These are phyloP conservation scores for Blepharisma stoltei DNA, from an alignment of 73 alveolate genomes.

Conservation along the genomic window DNA sequence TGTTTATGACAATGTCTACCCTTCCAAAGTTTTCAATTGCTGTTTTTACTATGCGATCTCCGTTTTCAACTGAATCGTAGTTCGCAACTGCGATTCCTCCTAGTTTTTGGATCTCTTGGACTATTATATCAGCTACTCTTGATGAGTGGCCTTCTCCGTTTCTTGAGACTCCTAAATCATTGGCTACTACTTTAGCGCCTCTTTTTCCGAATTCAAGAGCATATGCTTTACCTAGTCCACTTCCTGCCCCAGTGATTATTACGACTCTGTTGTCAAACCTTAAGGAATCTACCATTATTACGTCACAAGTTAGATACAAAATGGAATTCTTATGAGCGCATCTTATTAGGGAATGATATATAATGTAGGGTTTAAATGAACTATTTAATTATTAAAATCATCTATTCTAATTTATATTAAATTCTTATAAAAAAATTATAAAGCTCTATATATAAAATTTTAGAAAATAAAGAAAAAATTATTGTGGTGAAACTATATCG, in stretches of 20 bases:
- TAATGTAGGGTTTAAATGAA: too few species aligned
- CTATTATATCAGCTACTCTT: conserved; percentile 74
- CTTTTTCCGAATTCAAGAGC: conserved; percentile 76
- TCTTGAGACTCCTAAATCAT: conserved; percentile 78
- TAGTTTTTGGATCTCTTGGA: conserved; percentile 69
- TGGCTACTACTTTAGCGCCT: conserved; percentile 91
- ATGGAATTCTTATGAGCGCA: too few species aligned
- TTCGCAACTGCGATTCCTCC: conserved; percentile 91
- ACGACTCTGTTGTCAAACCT: conserved; percentile 48
- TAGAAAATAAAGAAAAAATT: too few species aligned
- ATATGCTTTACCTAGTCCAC: conserved; percentile 80
- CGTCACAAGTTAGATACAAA: too few species aligned
- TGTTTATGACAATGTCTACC: conserved; percentile 87
- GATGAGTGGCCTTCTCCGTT: conserved; percentile 69
- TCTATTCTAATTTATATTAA: too few species aligned
- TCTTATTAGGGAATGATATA: too few species aligned
- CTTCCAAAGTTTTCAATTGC: conserved; percentile 89
- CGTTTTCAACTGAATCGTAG: conserved; percentile 89
- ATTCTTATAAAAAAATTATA: too few species aligned
- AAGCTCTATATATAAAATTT: too few species aligned
- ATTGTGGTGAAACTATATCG: too few species aligned
- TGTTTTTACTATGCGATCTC: conserved; percentile 91
- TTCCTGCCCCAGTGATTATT: conserved; percentile 88
- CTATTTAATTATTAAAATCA: too few species aligned
- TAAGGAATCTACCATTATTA: conserved; percentile 11